Base-by-base conservation (phyloP, 257 asterid species). In the Solanum pennellii region DNA sequence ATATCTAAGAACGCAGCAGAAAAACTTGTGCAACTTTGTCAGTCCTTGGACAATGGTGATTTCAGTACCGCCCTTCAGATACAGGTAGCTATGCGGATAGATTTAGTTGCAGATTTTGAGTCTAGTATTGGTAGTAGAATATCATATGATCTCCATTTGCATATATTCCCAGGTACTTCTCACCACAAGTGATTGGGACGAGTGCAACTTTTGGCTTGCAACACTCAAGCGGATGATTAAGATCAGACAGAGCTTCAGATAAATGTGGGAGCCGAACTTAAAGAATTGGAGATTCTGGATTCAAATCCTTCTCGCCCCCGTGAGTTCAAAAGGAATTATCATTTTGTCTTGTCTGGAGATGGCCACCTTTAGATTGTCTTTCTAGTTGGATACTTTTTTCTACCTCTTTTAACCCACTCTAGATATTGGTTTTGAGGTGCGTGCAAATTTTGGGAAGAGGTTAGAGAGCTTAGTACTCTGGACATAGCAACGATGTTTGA, bases 101-200 rank as follows among this genome's bases (percentile, higher is more conserved):
- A 3, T 80, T 3, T 27, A 79, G 84, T 79, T 79, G 37, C 16
- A 15, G 27, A 15, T 44, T 27, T 45, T 45, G 16, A 10, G 60
- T 79, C 41, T 79, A 16, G 25, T 27, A 79, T 16, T 45, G 66
- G 66, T 44, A 79, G 83, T 16, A 27, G 66, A 47, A 16, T 47
- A 80, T 80, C 66, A 80, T 80, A 80, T 45, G 84, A 44, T 56
- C 80, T 77, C 35, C 25, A 13, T 35, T 29, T 82, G 73, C 45
- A 73, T 65, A 33, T 73, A 76, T 86, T 21, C 71, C 21, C 87
- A 97, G 99, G 98, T 97, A 42, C 94, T 89, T 23, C 98, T 97
- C 84, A 94, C 99, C 6, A 95, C 98, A 85, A 97, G 96, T 83
- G 99, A 97, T 85, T 97, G 99, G 99, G 99, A 97, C 62, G 99